A percentile compares a stretch with the other conserved stretches of the same genome.
These are phyloP conservation scores for Andrographis paniculata DNA, from an alignment of 305 asterid species.

Conservation along the genomic window DNA sequence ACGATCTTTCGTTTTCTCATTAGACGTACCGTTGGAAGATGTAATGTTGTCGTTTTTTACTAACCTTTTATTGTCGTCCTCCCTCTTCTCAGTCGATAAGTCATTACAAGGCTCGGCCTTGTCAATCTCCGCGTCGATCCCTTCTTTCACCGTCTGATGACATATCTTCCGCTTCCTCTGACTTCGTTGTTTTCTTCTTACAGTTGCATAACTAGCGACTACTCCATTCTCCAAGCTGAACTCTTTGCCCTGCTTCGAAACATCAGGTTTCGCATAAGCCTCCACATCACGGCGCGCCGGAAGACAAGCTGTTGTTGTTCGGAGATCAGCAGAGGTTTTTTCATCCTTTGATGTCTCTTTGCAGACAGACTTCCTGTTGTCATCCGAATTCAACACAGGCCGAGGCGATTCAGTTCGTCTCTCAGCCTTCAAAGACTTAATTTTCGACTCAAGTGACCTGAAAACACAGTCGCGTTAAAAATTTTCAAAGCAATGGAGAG, in stretches of 20 bases:
- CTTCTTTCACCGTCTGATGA: no score
- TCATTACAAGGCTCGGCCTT: no score
- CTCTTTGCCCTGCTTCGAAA: slow-evolving; percentile 29
- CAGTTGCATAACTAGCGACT: slow-evolving; percentile 27
- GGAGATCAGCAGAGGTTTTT: slow-evolving; percentile 46
- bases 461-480: slow-evolving; percentile 1
- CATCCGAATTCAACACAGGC: slow-evolving; percentile 41
- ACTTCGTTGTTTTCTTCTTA: slow-evolving; percentile 68
- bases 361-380: slow-evolving; percentile 33
- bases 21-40: no score
- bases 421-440: slow-evolving; percentile 45
- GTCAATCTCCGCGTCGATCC: no score
- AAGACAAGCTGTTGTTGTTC: slow-evolving; percentile 32
- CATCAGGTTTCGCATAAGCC: slow-evolving; percentile 28
- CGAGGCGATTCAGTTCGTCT: slow-evolving; percentile 39
- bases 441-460: slow-evolving; percentile 75
- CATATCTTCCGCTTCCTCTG: slow-evolving; percentile 37
- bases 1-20: no score
- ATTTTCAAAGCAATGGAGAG: neutral
- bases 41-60: no score
- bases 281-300: slow-evolving; percentile 21
- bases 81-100: no score
- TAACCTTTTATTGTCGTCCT: no score
- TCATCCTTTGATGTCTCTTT: slow-evolving; percentile 55
- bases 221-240: slow-evolving; percentile 17